Evolutionary conservation across 495 filamentous ascomycete genomes (phyloP).

Genomic region (Aeminium ludgeri): DNA sequence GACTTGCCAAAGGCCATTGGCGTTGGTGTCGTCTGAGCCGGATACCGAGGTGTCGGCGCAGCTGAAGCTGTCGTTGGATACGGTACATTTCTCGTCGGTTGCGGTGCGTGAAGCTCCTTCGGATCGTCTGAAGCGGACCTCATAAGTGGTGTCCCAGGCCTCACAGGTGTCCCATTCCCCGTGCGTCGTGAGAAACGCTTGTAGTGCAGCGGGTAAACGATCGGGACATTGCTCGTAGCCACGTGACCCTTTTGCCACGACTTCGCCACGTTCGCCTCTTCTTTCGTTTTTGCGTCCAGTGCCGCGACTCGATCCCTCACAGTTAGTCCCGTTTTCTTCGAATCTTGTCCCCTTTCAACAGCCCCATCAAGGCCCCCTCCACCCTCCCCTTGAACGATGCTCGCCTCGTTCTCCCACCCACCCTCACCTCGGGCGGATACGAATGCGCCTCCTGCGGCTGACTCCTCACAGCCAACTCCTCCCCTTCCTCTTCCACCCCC

Average conservation of each 20-base stretch:
- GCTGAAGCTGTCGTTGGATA: neutral
- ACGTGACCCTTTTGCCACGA: neutral
- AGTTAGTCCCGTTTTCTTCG: neutral
- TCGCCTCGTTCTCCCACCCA: neutral
- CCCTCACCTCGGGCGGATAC: neutral
- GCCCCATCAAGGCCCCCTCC: constrained; percentile 1
- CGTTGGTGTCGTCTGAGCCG: neutral
- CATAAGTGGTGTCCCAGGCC: constrained; percentile 7
- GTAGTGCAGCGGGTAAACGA: constrained; percentile 8
- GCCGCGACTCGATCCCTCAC: constrained; percentile 3
- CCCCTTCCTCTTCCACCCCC: neutral
- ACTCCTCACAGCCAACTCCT: neutral
- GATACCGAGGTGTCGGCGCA: neutral
- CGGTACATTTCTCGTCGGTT: constrained; percentile 5
- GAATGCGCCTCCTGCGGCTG: constrained; percentile 7
- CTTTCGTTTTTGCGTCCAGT: constrained; percentile 4
- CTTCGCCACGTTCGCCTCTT: neutral
- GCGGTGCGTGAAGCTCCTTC: constrained; percentile 4
- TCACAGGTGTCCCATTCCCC: neutral
- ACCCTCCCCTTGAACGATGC: neutral
- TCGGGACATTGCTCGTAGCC: neutral
- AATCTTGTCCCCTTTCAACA: neutral
- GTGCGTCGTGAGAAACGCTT: constrained; percentile 5
- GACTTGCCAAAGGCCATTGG: neutral
- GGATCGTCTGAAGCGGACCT: neutral